A percentile compares a stretch with the other conserved stretches of the same genome.
Conservation (phyloP, 441 rosid genomes). For the Bruguiera hainesii region DNA sequence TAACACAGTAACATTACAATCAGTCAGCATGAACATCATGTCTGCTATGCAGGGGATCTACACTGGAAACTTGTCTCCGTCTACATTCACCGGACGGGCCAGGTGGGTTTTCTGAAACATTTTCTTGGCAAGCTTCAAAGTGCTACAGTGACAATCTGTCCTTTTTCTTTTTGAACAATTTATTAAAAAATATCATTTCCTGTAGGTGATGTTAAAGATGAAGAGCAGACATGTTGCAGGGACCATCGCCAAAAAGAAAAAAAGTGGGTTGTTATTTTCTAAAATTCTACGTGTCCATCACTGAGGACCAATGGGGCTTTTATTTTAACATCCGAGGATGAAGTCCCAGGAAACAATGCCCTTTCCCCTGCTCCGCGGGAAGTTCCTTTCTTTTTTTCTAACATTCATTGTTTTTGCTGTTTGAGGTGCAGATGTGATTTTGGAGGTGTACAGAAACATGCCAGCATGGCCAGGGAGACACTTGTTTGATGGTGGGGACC, state of each 20-base stretch:
- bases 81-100: slow-evolving; percentile 60
- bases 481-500: slow-evolving; percentile 57
- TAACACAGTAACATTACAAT: background rate
- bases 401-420: background rate
- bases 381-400: no score
- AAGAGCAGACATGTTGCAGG: slow-evolving; percentile 81
- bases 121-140: background rate
- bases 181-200: background rate
- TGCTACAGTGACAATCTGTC: background rate
- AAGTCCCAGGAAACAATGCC: no score
- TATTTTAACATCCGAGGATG: no score
- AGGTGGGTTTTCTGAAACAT: slow-evolving; percentile 29
- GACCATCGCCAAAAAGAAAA: slow-evolving; percentile 81
- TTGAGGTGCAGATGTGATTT: slow-evolving; percentile 51
- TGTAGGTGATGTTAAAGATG: slow-evolving; percentile 73
- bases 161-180: background rate
- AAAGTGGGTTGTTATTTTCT: slow-evolving; percentile 43
- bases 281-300: background rate
- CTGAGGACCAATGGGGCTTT: background rate
- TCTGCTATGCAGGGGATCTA: slow-evolving; percentile 61
- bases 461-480: slow-evolving; percentile 95
- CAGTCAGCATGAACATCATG: background rate
- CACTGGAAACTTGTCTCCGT: slow-evolving; percentile 86
- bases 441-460: slow-evolving; percentile 66
- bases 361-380: no score